Base-by-base conservation (phyloP, 768 basidiomycete species). In the Auricularia cornea region DNA sequence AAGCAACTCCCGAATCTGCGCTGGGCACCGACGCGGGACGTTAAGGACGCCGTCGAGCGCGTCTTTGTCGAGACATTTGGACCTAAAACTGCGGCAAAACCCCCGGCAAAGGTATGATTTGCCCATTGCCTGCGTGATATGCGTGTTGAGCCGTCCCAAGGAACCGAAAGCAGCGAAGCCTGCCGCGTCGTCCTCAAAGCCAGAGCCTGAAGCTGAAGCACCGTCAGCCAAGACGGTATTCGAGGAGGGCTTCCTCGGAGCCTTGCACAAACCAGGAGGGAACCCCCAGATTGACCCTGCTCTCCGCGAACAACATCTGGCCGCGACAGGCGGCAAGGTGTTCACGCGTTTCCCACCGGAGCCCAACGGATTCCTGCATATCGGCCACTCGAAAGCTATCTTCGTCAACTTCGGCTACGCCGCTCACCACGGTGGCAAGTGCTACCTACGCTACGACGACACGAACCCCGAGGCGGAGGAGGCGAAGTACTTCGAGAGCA, bases 401-500 rank as follows among this genome's bases (percentile, higher is more conserved):
- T 96, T 97, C 70, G 87, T 98, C 65, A 91, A 95, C 74, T 99
- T 98, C 73, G 97, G 97, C n/a, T 99, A 93, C 72, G 97, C 97
- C 35, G 93, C 94, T 16, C 86, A 94, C 73, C 82, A 97, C 71
- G 84, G 85, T n/a, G 97, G 97, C 40, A 86, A 89, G 70, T 92
- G 91, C 66, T 98, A 97, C 73, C 81, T 99, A 51, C 86, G 97
- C 62, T 99, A 92, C 70, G 97, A 99, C 72, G 97, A 99, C 74
- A 99, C 97, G 33, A 99, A 99, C 74, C 97, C 97, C 0, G 94
- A 97, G 76, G 94, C 94, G 63, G 97, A 99, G 73, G 97, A 99
- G 77, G 94, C 85, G 38, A 80, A 85, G 67, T 99, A 97, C 75
- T 98, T 98, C 68, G 95, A 96, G 73, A 96, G 91, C 65, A 98